phyloP scores from a whole-genome alignment of 192 early-diverging fungal genomes.

The Rhizophagus sp. region DNA sequence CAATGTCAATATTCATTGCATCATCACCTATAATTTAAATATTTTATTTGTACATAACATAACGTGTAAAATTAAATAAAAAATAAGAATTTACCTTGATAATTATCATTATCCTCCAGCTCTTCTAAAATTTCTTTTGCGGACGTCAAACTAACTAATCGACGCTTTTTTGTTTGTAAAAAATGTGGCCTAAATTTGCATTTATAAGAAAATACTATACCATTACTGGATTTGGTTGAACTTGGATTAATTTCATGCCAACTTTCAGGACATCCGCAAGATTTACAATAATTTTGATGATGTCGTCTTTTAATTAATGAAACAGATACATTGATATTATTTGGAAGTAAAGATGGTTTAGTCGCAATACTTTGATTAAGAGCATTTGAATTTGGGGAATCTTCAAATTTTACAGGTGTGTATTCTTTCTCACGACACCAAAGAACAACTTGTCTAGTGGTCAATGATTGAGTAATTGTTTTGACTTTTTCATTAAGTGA shows the following conservation, averaged over 20 bases:
- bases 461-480: constrained; percentile 27
- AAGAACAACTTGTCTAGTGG: constrained; percentile 44
- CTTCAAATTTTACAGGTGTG: constrained; percentile 38
- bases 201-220: constrained; percentile 8
- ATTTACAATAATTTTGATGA: constrained; percentile 34
- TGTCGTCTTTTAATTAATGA: not conserved
- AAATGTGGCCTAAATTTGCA: constrained; percentile 36
- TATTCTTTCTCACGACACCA: constrained; percentile 47
- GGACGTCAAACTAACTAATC: constrained; percentile 35
- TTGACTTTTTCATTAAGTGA: constrained; percentile 30
- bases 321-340: constrained; percentile 2
- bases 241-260: constrained; percentile 22
- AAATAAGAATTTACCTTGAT: not conserved
- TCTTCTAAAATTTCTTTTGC: constrained; percentile 31
- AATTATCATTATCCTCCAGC: constrained; percentile 27
- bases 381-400: not conserved
- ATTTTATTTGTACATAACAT: not conserved
- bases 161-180: constrained; percentile 33
- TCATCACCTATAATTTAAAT: constrained; percentile 25
- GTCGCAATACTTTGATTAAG: not conserved
- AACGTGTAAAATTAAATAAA: not conserved
- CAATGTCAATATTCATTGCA: not conserved
- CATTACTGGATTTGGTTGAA: constrained; percentile 6
- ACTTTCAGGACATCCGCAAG: constrained; percentile 39
- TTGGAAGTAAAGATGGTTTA: not conserved